Percentiles rank a stretch among this genome's conserved stretches.
phyloP scores from a whole-genome alignment of 257 asterid species.

The Catharanthus roseus region DNA sequence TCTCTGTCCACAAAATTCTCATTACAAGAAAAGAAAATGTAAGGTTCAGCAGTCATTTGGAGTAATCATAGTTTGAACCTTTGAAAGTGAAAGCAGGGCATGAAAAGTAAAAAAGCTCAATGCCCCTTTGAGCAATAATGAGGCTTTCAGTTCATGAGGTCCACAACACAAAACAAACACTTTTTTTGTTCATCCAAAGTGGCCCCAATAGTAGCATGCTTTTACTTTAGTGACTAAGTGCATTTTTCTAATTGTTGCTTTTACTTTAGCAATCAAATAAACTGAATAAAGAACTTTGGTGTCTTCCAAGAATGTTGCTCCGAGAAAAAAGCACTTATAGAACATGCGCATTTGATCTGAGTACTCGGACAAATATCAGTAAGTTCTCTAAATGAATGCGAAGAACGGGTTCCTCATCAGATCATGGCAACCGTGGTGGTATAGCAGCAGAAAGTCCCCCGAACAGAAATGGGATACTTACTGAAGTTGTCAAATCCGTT shows the following conservation, averaged over 20 bases:
- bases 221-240: not conserved
- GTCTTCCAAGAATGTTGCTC: not conserved
- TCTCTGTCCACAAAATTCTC: not conserved
- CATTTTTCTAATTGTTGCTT: not conserved
- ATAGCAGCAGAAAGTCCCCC: not conserved
- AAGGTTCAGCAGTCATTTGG: not conserved
- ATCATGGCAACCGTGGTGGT: not conserved
- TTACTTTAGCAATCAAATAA: not conserved
- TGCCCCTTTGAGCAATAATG: constrained; percentile 12
- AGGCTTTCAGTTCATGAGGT: not conserved
- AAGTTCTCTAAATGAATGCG: not conserved
- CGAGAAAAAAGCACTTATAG: not conserved
- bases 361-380: not conserved
- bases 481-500: not conserved
- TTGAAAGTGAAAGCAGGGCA: constrained; percentile 1
- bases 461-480: not conserved
- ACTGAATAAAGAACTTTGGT: not conserved
- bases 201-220: constrained; percentile 16
- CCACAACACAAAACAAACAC: not conserved
- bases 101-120: not conserved
- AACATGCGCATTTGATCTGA: not conserved
- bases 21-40: not conserved
- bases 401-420: not conserved
- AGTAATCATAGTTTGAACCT: not conserved
- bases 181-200: not conserved